phyloP scores from a whole-genome alignment of 495 filamentous ascomycete genomes.

The Lepraria neglecta region DNA sequence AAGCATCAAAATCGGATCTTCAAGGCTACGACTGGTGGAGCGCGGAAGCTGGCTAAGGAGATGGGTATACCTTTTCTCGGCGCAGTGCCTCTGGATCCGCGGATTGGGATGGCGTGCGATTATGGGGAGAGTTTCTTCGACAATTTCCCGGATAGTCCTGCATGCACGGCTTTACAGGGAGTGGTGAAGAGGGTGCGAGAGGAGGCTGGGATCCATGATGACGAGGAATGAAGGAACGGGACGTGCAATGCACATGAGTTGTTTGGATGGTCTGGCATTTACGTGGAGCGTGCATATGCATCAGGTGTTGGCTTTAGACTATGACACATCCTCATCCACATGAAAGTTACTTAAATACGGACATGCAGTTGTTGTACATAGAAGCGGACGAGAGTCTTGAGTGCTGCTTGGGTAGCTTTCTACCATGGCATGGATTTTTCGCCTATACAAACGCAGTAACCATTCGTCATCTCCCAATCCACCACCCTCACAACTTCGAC shows the following conservation, averaged over 20 bases:
- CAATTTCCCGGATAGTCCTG: conserved; percentile 83
- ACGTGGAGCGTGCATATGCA: conserved; percentile 18
- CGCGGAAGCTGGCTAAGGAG: conserved; percentile 68
- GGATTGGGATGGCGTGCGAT: conserved; percentile 93
- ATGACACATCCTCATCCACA: background rate
- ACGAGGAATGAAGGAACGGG: background rate
- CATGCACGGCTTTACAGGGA: conserved; percentile 64
- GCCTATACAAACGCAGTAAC: too few species aligned
- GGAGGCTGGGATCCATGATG: conserved; percentile 28
- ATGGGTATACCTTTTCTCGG: conserved; percentile 83
- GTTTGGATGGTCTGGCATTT: conserved; percentile 9
- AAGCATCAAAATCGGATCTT: conserved; percentile 79
- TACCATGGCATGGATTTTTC: too few species aligned
- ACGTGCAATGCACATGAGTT: background rate
- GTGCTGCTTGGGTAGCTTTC: too few species aligned
- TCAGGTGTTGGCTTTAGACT: background rate
- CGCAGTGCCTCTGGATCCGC: conserved; percentile 84
- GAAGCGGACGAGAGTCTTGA: too few species aligned
- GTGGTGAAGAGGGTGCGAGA: conserved; percentile 67
- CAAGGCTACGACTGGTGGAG: conserved; percentile 84
- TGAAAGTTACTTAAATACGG: too few species aligned
- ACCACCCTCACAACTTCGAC: conserved; percentile 5
- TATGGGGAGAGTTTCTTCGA: conserved; percentile 98
- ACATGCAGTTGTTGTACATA: too few species aligned
- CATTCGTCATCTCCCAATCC: too few species aligned